These are phyloP conservation scores for Scheffersomyces stambukii DNA, from an alignment of 1,139 yeast species.

Conservation along the genomic window DNA sequence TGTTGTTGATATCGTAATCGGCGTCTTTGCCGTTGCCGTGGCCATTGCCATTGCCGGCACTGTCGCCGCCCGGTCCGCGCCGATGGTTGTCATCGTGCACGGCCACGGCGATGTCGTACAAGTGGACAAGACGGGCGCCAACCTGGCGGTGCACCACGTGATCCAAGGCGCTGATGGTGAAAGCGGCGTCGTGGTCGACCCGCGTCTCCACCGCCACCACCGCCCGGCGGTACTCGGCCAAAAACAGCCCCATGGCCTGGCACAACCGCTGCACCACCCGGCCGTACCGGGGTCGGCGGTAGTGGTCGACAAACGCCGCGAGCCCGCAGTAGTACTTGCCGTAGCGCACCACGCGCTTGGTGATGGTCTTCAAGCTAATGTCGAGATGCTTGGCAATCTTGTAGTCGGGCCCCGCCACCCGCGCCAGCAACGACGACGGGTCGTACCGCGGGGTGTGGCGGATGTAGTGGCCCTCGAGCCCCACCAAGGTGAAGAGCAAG, in stretches of 20 bases:
- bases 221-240: conserved; percentile 44
- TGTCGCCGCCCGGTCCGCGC: no score
- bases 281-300: conserved; percentile 58
- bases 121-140: conserved; percentile 39
- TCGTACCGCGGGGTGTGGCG: conserved; percentile 63
- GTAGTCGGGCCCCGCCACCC: conserved; percentile 70
- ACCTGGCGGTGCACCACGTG: conserved; percentile 28
- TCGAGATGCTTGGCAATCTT: conserved; percentile 70
- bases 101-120: conserved; percentile 50
- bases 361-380: conserved; percentile 68
- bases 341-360: conserved; percentile 53
- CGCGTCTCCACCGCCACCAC: conserved; percentile 53
- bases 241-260: conserved; percentile 47
- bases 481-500: conserved; percentile 61
- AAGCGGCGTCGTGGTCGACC: conserved; percentile 38
- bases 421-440: conserved; percentile 27
- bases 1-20: neutral
- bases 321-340: conserved; percentile 65
- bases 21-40: neutral
- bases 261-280: conserved; percentile 73
- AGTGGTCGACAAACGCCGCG: conserved; percentile 51
- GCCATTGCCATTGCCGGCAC: neutral
- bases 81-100: conserved; percentile 39
- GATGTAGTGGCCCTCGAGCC: conserved; percentile 77
- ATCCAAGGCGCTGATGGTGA: conserved; percentile 33